Percentiles rank a stretch among this genome's conserved stretches.
Conservation (phyloP, 805 yeast genomes). For the Ogataea pilisensis region DNA sequence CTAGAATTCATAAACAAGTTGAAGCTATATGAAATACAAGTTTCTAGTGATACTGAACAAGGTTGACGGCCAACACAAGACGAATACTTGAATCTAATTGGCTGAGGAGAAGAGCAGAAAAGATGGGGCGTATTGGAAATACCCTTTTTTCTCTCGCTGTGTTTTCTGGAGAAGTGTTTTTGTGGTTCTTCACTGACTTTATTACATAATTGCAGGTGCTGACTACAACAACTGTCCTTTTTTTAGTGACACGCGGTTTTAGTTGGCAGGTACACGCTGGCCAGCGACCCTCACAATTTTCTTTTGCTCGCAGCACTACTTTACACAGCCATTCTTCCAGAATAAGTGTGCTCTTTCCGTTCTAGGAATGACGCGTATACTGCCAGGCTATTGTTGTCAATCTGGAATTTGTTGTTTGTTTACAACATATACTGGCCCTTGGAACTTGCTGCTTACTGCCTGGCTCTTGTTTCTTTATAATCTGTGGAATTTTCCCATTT, state of each 20-base stretch:
- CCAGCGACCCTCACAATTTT: no score
- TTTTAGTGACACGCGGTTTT: background rate
- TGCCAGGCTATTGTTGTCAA: background rate
- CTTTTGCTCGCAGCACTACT: no score
- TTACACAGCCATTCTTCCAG: no score
- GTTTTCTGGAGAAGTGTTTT: background rate
- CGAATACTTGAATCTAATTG: background rate
- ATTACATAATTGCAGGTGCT: no score
- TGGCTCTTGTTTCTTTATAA: background rate
- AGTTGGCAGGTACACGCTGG: background rate
- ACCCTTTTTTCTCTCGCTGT: conserved; percentile 7
- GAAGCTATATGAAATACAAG: no score
- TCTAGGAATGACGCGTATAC: background rate
- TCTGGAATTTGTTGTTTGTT: background rate
- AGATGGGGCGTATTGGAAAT: conserved; percentile 7
- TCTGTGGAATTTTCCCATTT: background rate
- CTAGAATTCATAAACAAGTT: no score
- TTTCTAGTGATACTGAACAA: no score
- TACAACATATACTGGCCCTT: background rate
- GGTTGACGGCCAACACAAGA: no score
- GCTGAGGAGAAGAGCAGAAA: background rate
- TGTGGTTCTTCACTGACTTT: background rate
- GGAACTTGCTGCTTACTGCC: background rate
- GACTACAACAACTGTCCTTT: no score
- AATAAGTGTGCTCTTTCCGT: no score